Evolutionary conservation across 2,329 filamentous ascomycete species (phyloP).

Genomic region (Diaporthe sp.): DNA sequence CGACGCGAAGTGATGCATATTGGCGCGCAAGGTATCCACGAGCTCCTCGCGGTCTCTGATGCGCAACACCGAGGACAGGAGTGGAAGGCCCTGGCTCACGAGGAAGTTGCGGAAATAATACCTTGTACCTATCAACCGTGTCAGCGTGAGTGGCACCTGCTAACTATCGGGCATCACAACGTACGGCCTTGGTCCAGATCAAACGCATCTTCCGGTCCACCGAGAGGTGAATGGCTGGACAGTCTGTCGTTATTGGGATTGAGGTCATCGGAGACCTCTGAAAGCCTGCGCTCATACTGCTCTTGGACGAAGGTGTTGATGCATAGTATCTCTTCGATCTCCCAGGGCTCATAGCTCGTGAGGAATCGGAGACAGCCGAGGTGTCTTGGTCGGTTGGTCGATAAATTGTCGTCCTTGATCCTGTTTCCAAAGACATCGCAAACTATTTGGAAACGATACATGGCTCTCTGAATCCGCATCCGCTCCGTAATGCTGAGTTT

Average conservation of each 20-base stretch:
- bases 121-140: not conserved
- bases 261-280: not conserved
- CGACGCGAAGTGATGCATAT: not conserved
- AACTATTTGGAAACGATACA: slow-evolving; percentile 14
- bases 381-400: not conserved
- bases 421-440: slow-evolving; percentile 11
- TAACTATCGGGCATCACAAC: not conserved
- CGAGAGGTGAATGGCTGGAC: not conserved
- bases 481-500: not conserved
- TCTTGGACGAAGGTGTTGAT: not conserved
- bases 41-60: not conserved
- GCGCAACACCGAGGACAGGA: not conserved
- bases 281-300: not conserved
- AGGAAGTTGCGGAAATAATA: not conserved
- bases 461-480: slow-evolving; percentile 2
- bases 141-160: not conserved
- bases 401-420: not conserved
- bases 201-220: not conserved
- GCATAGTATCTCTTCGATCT: slow-evolving; percentile 14
- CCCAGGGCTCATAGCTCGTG: slow-evolving; percentile 6
- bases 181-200: not conserved
- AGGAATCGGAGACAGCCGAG: slow-evolving; percentile 9
- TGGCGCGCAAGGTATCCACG: not conserved
- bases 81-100: slow-evolving; percentile 10
- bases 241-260: not conserved